Evolutionary conservation across 2,329 filamentous ascomycete genomes (phyloP).

Genomic region (Colletotrichum sp.): DNA sequence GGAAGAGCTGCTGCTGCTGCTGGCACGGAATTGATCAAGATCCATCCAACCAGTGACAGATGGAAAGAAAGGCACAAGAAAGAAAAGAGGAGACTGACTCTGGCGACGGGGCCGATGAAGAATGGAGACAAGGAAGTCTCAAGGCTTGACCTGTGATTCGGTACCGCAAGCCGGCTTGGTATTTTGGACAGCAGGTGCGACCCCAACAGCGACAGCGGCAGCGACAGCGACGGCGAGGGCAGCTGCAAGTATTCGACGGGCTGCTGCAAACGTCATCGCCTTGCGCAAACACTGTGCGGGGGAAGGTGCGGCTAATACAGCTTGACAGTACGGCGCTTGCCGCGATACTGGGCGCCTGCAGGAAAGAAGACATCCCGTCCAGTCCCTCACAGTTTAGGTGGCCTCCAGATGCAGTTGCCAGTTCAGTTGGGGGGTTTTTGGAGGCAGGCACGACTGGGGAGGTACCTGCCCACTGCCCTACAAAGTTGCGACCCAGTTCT

Average conservation of each 20-base stretch:
- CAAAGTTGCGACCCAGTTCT: neutral
- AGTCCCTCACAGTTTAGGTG: no score
- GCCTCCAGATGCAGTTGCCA: neutral
- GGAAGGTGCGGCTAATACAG: neutral
- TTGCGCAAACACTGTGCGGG: conserved; percentile 14
- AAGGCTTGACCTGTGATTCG: conserved; percentile 6
- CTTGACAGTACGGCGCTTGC: conserved; percentile 15
- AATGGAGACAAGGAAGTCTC: neutral
- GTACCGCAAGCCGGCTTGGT: conserved; percentile 12
- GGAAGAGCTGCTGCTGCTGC: neutral
- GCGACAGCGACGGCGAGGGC: neutral
- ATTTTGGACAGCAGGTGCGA: neutral
- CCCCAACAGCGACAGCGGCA: neutral
- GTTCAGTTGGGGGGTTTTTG: neutral
- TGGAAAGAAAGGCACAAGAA: neutral
- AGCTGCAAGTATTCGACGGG: neutral
- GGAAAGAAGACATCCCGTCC: neutral
- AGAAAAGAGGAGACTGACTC: neutral
- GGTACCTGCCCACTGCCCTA: neutral
- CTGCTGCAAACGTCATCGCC: conserved; percentile 11
- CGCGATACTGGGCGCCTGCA: conserved; percentile 14
- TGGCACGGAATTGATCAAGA: neutral
- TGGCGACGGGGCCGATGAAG: conserved; percentile 6
- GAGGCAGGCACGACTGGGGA: neutral
- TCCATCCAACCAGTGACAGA: neutral